These are phyloP conservation scores for Colletotrichum euphorbiae DNA, from an alignment of 2,329 filamentous ascomycete genomes.

Conservation along the genomic window DNA sequence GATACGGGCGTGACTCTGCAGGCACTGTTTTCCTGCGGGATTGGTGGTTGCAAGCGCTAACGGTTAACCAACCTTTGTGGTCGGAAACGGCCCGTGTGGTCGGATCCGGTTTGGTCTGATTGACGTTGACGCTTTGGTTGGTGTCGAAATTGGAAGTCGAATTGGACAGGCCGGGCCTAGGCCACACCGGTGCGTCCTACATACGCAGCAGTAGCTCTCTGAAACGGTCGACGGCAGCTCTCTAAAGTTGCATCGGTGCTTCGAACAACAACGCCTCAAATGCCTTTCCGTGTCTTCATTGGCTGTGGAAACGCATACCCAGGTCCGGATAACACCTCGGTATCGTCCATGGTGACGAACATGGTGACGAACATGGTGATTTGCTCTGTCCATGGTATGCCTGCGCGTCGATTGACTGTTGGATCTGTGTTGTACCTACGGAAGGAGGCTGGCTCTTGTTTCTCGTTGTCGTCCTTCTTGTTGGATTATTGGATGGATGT, in stretches of 20 bases:
- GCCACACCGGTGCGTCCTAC: background rate
- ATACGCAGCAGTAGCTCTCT: background rate
- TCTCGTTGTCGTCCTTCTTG: too few relatives aligned
- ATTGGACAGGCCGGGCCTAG: conserved; percentile 11
- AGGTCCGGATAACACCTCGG: too few relatives aligned
- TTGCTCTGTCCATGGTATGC: background rate
- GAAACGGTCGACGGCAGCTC: conserved; percentile 26
- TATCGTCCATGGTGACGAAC: background rate
- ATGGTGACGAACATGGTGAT: background rate
- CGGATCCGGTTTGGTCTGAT: conserved; percentile 20
- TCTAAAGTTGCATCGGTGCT: conserved; percentile 10
- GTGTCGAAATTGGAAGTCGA: background rate
- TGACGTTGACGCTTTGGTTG: conserved; percentile 1
- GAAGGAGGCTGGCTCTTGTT: too few relatives aligned
- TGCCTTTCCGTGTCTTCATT: background rate
- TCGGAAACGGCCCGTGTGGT: conserved; percentile 25
- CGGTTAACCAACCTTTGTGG: conserved; percentile 17
- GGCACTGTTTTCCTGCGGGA: background rate
- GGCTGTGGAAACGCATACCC: background rate
- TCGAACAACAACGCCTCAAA: conserved; percentile 14
- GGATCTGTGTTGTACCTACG: too few relatives aligned
- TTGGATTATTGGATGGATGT: too few relatives aligned
- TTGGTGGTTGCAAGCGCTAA: conserved; percentile 14
- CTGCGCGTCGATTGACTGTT: background rate
- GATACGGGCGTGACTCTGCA: background rate